phyloP scores from a whole-genome alignment of 192 early-diverging fungal genomes.

The Powellomyces hirtus region DNA sequence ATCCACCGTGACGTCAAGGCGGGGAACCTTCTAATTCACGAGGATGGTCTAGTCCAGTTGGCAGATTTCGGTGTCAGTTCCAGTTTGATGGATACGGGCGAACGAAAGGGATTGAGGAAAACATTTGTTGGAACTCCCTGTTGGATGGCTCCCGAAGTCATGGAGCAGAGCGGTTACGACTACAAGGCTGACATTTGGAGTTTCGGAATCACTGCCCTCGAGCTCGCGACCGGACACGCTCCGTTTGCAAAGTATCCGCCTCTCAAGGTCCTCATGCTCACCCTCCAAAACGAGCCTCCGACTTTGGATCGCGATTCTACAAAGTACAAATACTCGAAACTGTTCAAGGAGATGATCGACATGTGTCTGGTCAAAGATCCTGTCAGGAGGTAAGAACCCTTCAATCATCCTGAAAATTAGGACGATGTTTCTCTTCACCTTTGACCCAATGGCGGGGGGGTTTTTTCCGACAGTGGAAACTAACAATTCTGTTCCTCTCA shows the following conservation, averaged over 20 bases:
- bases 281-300: constrained; percentile 81
- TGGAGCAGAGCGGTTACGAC: constrained; percentile 87
- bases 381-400: constrained; percentile 44
- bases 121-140: constrained; percentile 69
- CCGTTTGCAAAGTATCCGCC: constrained; percentile 88
- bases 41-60: constrained; percentile 58
- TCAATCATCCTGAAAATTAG: neutral
- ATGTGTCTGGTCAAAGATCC: constrained; percentile 78
- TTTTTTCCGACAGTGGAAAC: too few relatives aligned
- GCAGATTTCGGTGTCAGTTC: constrained; percentile 63
- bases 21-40: constrained; percentile 63
- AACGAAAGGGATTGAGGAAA: constrained; percentile 51
- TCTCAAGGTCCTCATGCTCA: constrained; percentile 86
- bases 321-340: constrained; percentile 70
- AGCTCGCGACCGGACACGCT: constrained; percentile 82
- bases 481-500: constrained; percentile 27
- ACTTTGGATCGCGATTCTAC: constrained; percentile 75
- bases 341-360: constrained; percentile 88
- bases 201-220: constrained; percentile 85
- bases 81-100: constrained; percentile 49
- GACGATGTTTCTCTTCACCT: neutral
- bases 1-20: constrained; percentile 73
- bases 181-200: constrained; percentile 91
- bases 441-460: too few relatives aligned
- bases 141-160: constrained; percentile 73